A percentile compares a stretch with the other conserved stretches of the same genome.
These are phyloP conservation scores for Leccinellum rugosiceps DNA, from an alignment of 768 basidiomycete species.

Conservation along the genomic window DNA sequence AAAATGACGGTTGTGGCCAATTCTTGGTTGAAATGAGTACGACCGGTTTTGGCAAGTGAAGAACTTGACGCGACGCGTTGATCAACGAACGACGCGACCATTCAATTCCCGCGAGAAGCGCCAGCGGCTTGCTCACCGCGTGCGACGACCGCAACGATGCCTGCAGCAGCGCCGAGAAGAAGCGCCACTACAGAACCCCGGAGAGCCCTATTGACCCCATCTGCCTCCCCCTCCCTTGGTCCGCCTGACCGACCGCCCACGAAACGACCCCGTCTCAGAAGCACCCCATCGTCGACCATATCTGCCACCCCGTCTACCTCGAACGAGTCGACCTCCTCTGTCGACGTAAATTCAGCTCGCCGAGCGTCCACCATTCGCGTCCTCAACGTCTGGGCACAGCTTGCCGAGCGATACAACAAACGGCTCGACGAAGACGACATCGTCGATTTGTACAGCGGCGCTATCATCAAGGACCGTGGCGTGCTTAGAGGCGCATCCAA, in stretches of 20 bases:
- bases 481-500: slow-evolving; percentile 45
- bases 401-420: slow-evolving; percentile 65
- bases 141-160: slow-evolving; percentile 12
- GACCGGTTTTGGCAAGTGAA: slow-evolving; percentile 13
- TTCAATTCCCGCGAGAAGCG: neutral
- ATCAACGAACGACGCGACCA: slow-evolving; percentile 2
- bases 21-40: too few relatives aligned
- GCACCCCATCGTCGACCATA: slow-evolving; percentile 43
- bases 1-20: slow-evolving; percentile 7
- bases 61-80: slow-evolving; percentile 10
- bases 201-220: slow-evolving; percentile 22
- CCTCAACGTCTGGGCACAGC: slow-evolving; percentile 59
- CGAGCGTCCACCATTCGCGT: slow-evolving; percentile 53
- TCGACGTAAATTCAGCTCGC: slow-evolving; percentile 52
- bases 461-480: slow-evolving; percentile 69
- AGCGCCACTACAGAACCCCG: slow-evolving; percentile 5
- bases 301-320: slow-evolving; percentile 34
- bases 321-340: slow-evolving; percentile 24
- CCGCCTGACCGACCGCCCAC: slow-evolving; percentile 38
- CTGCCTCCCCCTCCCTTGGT: slow-evolving; percentile 27
- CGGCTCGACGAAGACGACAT: slow-evolving; percentile 78
- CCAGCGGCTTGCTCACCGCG: slow-evolving; percentile 2
- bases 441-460: slow-evolving; percentile 58
- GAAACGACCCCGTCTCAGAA: slow-evolving; percentile 49
- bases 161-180: neutral